Base-by-base conservation (phyloP, 2,329 filamentous ascomycete species). In the Talaromyces piceae region DNA sequence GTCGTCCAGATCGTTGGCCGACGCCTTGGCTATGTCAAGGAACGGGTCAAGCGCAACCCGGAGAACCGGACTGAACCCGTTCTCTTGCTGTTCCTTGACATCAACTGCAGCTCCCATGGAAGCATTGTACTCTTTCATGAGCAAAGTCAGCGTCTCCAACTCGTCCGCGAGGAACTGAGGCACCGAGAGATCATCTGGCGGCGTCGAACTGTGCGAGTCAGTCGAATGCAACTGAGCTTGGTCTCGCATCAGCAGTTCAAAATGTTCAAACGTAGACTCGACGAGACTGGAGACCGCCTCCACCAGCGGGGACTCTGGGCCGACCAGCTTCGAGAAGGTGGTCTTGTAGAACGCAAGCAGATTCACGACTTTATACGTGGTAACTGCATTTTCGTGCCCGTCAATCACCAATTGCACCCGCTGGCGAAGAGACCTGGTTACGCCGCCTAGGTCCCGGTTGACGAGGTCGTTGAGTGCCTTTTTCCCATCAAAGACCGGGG, bases 391-490 rank as follows among this genome's bases (percentile, higher is more conserved):
- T 59, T 96, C 91, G 65, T 95, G 91, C 54, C 87, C 87, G 61
- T 95, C 90, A 13, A 97, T 86, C 18, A 95, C 87, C 61, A 97
- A 87, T 67, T 96, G 91, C 48, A 94, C 83, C 27, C 91, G 80
- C 66, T 96, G 91, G 23, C 87, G 83, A n/a, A 97, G 70, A n/a
- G 91, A 81, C 20, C 88, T 82, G 31, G 86, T 83, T 3, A 91
- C 90, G 0, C 88, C 88, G 2, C 83, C 81, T 44, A 97, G 77
- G 61, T 95, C 87, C 31, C 89, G 84, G 62, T 91, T 91, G 23
- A 97, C 88, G 2, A 98, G 78, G 55, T 93, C 84, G 57, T 88
- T 87, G 18, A 97, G 75, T 1, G 91, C 88, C 65, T 86, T 87
- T 26, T 84, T 77, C 1, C 89, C 86, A 66, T 97, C 88, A 62